Evolutionary conservation across 1,284 basidiomycete species (phyloP), one percentile per base, ranked within the genome.

Genomic region (Clitocybe nebularis): DNA sequence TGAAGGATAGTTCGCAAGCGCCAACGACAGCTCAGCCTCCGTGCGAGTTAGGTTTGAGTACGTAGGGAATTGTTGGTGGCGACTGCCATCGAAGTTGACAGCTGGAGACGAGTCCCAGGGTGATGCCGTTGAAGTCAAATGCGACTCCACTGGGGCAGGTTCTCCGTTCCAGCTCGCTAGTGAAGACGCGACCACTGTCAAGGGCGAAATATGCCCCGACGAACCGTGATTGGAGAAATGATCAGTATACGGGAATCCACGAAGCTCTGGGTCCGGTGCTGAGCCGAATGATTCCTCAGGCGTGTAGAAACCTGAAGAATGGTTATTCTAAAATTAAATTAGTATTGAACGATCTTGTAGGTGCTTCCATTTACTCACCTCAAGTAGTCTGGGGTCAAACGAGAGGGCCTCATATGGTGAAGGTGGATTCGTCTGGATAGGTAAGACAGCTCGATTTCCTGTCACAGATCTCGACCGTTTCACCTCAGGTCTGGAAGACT

Each of bases 101-200:
- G 40, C 20, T 9, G 32, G 40, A 14, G 32, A 35, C 16, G 40
- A 24, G 7, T 20, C 20, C 40, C 40, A 42, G 16, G 26, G 42
- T 25, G 42, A 37, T 20, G 8, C 3, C n/a, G 8, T 9, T 10
- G 42, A 21, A 4, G 36, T 8, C n/a, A 36, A 10, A 10, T 22
- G 32, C 19, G 25, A 19, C n/a, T n/a, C 25, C 26, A 13, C 23
- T 6, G 22, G 14, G 24, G 28, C 16, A 3, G 23, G 17, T 17
- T 52, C 40, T 19, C 54, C 52, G 19, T 62, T 53, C 64, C 64
- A 65, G 23, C 52, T 47, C 9, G 58, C 43, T 26, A 65, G 45
- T 10, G 62, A 62, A 2, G 67, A 65, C 8, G 63, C 53, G 22
- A 62, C 52, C 8, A 54, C 47, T 4, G 56, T 41, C 21, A 64